phyloP scores from a whole-genome alignment of 257 asterid species.

The Euphrasia confusa region DNA sequence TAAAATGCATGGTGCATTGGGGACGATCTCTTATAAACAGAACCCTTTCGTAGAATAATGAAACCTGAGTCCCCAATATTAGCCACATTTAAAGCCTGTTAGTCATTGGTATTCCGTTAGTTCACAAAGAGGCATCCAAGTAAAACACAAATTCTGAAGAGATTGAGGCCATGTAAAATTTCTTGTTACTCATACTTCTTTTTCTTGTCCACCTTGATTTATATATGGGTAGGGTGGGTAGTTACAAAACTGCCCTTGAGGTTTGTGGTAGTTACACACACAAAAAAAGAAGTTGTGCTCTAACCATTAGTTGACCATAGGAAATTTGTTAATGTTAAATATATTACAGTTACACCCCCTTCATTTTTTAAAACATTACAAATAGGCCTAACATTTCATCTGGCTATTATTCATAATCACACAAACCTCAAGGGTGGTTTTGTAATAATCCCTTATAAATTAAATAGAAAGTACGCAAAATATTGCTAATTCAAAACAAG shows the following conservation, averaged over 20 bases:
- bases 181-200: background rate
- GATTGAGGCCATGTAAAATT: background rate
- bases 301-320: no score
- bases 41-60: slow-evolving; percentile 54
- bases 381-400: no score
- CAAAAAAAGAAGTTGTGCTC: no score
- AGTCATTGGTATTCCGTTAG: slow-evolving; percentile 15
- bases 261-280: no score
- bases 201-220: background rate
- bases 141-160: background rate
- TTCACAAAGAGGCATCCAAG: background rate
- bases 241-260: no score
- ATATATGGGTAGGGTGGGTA: background rate
- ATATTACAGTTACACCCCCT: no score
- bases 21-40: slow-evolving; percentile 50
- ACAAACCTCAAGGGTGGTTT: no score
- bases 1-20: slow-evolving; percentile 68
- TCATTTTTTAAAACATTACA: no score
- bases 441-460: no score
- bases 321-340: no score
- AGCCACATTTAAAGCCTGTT: slow-evolving; percentile 67
- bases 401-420: no score
- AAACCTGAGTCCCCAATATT: slow-evolving; percentile 89
- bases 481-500: no score
- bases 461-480: background rate